phyloP scores from a whole-genome alignment of 306 rosid genomes.

The Urtica urens region DNA sequence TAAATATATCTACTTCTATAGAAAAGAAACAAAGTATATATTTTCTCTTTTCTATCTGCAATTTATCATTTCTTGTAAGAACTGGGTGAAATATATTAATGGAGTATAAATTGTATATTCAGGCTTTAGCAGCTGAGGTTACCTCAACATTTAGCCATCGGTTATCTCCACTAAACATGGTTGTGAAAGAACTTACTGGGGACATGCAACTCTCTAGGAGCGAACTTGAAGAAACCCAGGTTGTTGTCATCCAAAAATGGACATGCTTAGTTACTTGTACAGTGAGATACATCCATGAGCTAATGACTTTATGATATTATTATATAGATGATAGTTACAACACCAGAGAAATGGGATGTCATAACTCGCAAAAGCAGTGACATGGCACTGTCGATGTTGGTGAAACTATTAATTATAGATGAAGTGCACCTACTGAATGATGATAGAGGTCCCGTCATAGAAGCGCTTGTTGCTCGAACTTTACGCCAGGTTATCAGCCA shows the following conservation, averaged over 20 bases:
- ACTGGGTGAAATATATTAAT: conserved; percentile 10
- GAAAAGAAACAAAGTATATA: too few species aligned
- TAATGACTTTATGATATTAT: conserved; percentile 14
- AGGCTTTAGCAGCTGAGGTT: conserved; percentile 99
- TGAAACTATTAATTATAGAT: conserved; percentile 89
- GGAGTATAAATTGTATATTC: conserved; percentile 4
- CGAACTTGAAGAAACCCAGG: conserved; percentile 98
- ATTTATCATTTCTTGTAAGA: too few species aligned
- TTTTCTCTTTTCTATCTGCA: too few species aligned
- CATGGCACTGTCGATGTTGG: conserved; percentile 90
- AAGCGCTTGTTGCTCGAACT: conserved; percentile 94
- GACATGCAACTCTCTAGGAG: conserved; percentile 94
- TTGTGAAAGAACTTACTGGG: conserved; percentile 88
- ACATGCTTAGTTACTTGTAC: conserved; percentile 11
- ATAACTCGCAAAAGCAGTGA: conserved; percentile 98
- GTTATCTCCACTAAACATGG: conserved; percentile 85
- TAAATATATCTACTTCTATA: too few species aligned
- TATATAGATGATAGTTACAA: conserved; percentile 92
- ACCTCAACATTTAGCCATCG: conserved; percentile 89
- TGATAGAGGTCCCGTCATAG: conserved; percentile 97
- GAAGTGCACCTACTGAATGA: conserved; percentile 96
- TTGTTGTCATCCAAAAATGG: conserved; percentile 25
- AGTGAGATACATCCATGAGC: conserved; percentile 9
- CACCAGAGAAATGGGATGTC: conserved; percentile 99
- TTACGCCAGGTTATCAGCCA: conserved; percentile 81